Evolutionary conservation across 2,329 filamentous ascomycete species (phyloP).

Genomic region (Ascochyta rabiei): DNA sequence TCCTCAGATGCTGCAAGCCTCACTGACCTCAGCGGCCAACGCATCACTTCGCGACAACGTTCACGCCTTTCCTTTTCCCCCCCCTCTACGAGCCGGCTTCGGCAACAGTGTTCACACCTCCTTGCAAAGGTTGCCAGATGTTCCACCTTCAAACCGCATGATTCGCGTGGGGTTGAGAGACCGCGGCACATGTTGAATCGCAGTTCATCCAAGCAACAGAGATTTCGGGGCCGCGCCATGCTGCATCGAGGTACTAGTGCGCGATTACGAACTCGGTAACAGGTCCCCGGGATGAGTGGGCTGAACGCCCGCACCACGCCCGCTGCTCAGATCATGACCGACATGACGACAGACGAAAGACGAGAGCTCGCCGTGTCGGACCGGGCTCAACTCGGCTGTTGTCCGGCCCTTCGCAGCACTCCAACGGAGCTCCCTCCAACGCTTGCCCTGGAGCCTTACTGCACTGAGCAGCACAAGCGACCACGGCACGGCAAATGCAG

Average conservation of each 20-base stretch:
- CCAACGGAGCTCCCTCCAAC: conserved; percentile 15
- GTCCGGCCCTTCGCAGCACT: conserved; percentile 15
- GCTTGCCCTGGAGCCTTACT: conserved; percentile 1
- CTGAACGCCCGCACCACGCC: conserved; percentile 18
- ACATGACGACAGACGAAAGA: conserved; percentile 35
- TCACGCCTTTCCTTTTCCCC: conserved; percentile 13
- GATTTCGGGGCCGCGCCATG: conserved; percentile 18
- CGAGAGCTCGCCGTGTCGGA: conserved; percentile 20
- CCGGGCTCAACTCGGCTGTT: conserved; percentile 30
- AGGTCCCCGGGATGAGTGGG: conserved; percentile 35
- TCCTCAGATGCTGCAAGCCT: conserved; percentile 26
- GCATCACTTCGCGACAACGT: conserved; percentile 24
- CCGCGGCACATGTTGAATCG: conserved; percentile 4
- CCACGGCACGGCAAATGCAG: conserved; percentile 37
- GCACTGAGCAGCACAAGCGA: conserved; percentile 10
- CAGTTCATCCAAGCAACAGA: conserved; percentile 2
- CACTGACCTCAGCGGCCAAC: conserved; percentile 35
- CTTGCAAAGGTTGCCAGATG: conserved; percentile 13
- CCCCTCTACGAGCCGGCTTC: conserved; percentile 12
- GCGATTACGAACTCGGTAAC: conserved; percentile 32
- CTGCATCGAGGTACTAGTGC: conserved; percentile 25
- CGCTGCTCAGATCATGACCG: conserved; percentile 39
- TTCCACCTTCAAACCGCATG: conserved; percentile 5
- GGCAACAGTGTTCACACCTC: conserved; percentile 13
- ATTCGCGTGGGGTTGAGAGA: conserved; percentile 7